Conservation (phyloP, 345 rosid genomes). For the Nasturtium officinale region DNA sequence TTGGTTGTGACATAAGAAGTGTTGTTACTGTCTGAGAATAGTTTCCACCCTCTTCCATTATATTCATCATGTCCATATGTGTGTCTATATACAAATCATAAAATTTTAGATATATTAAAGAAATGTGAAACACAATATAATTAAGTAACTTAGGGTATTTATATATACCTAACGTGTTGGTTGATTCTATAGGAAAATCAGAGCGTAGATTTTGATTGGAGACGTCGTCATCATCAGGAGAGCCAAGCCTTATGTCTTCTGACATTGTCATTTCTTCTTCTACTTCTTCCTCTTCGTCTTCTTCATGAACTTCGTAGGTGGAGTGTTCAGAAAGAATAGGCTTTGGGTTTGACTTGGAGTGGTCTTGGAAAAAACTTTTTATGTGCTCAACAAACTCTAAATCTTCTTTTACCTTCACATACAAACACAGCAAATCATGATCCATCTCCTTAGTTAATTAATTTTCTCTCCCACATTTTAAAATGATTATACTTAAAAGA, state of each 20-base stretch:
- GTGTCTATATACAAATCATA: slow-evolving; percentile 20
- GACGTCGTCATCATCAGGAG: slow-evolving; percentile 66
- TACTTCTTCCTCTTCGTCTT: slow-evolving; percentile 44
- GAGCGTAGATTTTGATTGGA: slow-evolving; percentile 65
- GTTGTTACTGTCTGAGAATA: slow-evolving; percentile 91
- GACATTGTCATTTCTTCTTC: slow-evolving; percentile 65
- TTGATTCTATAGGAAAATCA: slow-evolving; percentile 50
- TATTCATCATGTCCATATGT: slow-evolving; percentile 44
- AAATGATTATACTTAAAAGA: background rate
- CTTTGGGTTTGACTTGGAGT: slow-evolving; percentile 54
- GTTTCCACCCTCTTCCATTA: slow-evolving; percentile 62
- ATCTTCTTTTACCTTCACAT: slow-evolving; percentile 63
- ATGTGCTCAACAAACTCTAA: slow-evolving; percentile 55
- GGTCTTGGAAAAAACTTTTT: slow-evolving; percentile 62
- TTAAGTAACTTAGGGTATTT: background rate
- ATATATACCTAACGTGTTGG: slow-evolving; percentile 35
- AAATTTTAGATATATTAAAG: background rate
- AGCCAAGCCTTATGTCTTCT: slow-evolving; percentile 75
- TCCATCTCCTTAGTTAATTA: background rate
- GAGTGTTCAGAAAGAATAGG: slow-evolving; percentile 83
- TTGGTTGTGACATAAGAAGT: slow-evolving; percentile 65
- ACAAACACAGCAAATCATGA: slow-evolving; percentile 1
- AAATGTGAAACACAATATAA: background rate
- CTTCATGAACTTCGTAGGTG: slow-evolving; percentile 58
- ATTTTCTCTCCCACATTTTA: background rate